phyloP scores from a whole-genome alignment of 2,329 filamentous ascomycete genomes.

The Paecilomyces sp. region DNA sequence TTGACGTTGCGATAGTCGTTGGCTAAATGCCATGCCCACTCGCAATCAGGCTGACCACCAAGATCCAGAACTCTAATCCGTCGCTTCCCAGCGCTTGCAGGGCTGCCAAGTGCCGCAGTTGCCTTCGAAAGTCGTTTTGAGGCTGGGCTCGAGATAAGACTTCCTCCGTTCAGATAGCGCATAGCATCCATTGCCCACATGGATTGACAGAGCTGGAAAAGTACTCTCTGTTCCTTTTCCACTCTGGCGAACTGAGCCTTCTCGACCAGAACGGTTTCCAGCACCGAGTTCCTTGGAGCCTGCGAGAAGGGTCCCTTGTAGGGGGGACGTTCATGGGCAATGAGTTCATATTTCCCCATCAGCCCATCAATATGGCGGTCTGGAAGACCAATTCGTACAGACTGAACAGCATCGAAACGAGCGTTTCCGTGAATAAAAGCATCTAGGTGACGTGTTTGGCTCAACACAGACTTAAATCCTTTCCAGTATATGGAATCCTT shows the following conservation, averaged over 20 bases:
- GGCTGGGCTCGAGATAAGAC: slow-evolving; percentile 51
- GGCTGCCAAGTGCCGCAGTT: slow-evolving; percentile 12
- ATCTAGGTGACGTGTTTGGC: slow-evolving; percentile 61
- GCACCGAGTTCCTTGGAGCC: slow-evolving; percentile 61
- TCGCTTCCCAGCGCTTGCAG: slow-evolving; percentile 24
- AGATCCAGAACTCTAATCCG: slow-evolving; percentile 73
- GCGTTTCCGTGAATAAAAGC: slow-evolving; percentile 77
- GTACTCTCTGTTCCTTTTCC: slow-evolving; percentile 75
- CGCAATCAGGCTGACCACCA: slow-evolving; percentile 74
- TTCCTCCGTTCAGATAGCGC: slow-evolving; percentile 54
- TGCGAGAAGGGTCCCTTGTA: slow-evolving; percentile 64
- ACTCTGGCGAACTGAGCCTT: slow-evolving; percentile 30
- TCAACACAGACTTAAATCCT: slow-evolving; percentile 69
- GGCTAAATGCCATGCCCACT: slow-evolving; percentile 95
- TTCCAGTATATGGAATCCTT: slow-evolving; percentile 80
- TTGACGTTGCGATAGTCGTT: slow-evolving; percentile 77
- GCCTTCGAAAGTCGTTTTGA: slow-evolving; percentile 27
- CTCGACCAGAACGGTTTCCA: slow-evolving; percentile 53
- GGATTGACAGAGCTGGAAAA: slow-evolving; percentile 58
- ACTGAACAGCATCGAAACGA: slow-evolving; percentile 82
- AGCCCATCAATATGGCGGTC: slow-evolving; percentile 72
- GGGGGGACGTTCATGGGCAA: slow-evolving; percentile 62
- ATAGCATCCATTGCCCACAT: slow-evolving; percentile 58
- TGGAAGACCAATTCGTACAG: slow-evolving; percentile 67
- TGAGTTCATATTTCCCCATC: slow-evolving; percentile 76